These are phyloP conservation scores for Cryphonectria radicalis DNA, from an alignment of 2,329 filamentous ascomycete species.

Conservation along the genomic window DNA sequence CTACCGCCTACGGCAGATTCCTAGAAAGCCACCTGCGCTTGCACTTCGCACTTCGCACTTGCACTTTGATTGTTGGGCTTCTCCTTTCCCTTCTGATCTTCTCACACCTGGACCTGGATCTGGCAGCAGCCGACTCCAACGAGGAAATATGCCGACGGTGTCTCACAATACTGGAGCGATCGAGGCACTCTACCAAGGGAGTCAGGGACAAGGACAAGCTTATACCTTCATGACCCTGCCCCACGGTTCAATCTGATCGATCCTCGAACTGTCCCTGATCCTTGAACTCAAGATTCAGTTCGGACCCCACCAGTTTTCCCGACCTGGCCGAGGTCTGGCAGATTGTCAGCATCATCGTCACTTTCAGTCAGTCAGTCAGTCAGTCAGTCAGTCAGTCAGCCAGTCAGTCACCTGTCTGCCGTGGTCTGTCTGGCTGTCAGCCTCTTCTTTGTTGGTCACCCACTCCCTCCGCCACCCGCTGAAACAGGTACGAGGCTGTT, in stretches of 20 bases:
- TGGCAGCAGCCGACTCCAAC: background rate
- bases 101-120: background rate
- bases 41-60: too few species aligned
- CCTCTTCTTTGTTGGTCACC: constrained; percentile 4
- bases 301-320: background rate
- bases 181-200: background rate
- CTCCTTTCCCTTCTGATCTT: background rate
- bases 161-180: background rate
- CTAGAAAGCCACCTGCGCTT: background rate
- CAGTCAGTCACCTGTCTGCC: background rate
- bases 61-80: too few species aligned
- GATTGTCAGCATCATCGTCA: constrained; percentile 1
- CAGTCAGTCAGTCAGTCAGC: too few species aligned
- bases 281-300: background rate
- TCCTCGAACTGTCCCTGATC: constrained; percentile 5
- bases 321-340: constrained; percentile 7
- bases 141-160: constrained; percentile 3
- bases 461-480: constrained; percentile 4
- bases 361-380: background rate
- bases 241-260: background rate
- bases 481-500: background rate
- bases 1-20: background rate
- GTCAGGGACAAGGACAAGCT: background rate
- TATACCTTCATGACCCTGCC: constrained; percentile 1
- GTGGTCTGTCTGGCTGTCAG: background rate